These are phyloP conservation scores for Ophiostoma perfectum DNA, from an alignment of 2,329 filamentous ascomycete genomes.

Conservation along the genomic window DNA sequence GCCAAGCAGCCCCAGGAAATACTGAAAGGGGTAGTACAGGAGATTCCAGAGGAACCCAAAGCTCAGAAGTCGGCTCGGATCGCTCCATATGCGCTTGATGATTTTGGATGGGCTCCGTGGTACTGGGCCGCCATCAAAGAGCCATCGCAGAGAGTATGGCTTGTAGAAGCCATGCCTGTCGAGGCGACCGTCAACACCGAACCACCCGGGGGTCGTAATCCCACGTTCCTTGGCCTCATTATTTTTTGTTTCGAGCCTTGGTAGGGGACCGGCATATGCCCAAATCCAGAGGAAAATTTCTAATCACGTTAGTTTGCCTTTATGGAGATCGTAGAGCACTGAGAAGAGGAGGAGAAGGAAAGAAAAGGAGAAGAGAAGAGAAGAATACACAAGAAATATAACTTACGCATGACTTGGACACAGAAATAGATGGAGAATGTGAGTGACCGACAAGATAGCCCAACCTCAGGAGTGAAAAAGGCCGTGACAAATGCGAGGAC, in stretches of 20 bases:
- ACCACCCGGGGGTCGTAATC: not conserved
- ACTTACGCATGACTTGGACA: slow-evolving; percentile 21
- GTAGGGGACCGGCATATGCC: slow-evolving; percentile 26
- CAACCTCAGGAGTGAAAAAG: slow-evolving; percentile 28
- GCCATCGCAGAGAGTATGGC: not conserved
- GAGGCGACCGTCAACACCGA: not conserved
- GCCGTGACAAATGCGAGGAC: slow-evolving; percentile 29
- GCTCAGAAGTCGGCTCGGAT: slow-evolving; percentile 11
- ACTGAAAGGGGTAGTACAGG: slow-evolving; percentile 25
- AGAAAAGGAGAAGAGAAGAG: no score
- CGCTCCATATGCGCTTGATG: not conserved
- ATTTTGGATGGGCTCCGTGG: not conserved
- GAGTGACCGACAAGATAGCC: slow-evolving; percentile 29
- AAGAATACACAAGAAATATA: not conserved
- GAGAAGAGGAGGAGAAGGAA: not conserved
- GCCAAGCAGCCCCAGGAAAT: slow-evolving; percentile 35
- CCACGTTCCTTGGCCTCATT: not conserved
- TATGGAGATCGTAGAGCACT: no score
- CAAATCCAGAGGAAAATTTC: slow-evolving; percentile 30
- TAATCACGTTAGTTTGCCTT: not conserved
- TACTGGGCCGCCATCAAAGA: not conserved
- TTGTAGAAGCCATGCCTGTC: not conserved
- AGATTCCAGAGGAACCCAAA: slow-evolving; percentile 26
- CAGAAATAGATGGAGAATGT: slow-evolving; percentile 28
- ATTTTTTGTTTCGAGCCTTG: not conserved